Conservation (phyloP, 2,329 filamentous ascomycete species). For the Bipolaris bicolor region DNA sequence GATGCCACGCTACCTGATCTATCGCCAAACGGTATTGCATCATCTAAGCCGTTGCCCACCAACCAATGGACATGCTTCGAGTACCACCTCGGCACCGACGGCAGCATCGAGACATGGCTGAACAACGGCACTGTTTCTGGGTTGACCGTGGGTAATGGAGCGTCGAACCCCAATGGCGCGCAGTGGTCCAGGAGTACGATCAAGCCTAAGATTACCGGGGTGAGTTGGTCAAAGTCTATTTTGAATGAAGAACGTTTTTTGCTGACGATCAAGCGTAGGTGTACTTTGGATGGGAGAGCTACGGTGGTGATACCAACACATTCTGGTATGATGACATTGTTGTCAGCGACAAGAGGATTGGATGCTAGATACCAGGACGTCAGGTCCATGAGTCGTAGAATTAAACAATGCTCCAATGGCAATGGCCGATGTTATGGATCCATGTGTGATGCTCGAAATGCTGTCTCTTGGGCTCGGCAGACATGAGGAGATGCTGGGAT, state of each 20-base stretch:
- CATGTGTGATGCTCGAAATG: not conserved
- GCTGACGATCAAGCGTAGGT: slow-evolving; percentile 29
- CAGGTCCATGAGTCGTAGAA: not conserved
- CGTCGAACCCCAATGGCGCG: slow-evolving; percentile 58
- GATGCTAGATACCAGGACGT: slow-evolving; percentile 47
- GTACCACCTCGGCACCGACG: slow-evolving; percentile 65
- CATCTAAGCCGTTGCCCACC: slow-evolving; percentile 59
- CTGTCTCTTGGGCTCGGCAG: not conserved
- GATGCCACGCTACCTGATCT: slow-evolving; percentile 68
- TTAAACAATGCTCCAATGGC: not conserved
- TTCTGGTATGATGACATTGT: slow-evolving; percentile 68
- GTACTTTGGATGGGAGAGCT: slow-evolving; percentile 70
- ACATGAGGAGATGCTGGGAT: not conserved
- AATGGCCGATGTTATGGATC: not conserved
- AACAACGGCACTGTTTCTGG: slow-evolving; percentile 60
- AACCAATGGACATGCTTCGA: slow-evolving; percentile 65
- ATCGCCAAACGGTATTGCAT: slow-evolving; percentile 63
- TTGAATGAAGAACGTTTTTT: not conserved
- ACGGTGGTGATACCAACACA: slow-evolving; percentile 65
- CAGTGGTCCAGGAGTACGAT: slow-evolving; percentile 60
- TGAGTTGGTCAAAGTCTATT: not conserved
- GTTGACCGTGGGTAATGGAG: slow-evolving; percentile 57
- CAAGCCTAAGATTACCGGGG: slow-evolving; percentile 60
- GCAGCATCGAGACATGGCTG: slow-evolving; percentile 66
- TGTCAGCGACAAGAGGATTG: slow-evolving; percentile 56